Conservation (phyloP, 2,329 filamentous ascomycete species). For the Scedosporium minutisporum region DNA sequence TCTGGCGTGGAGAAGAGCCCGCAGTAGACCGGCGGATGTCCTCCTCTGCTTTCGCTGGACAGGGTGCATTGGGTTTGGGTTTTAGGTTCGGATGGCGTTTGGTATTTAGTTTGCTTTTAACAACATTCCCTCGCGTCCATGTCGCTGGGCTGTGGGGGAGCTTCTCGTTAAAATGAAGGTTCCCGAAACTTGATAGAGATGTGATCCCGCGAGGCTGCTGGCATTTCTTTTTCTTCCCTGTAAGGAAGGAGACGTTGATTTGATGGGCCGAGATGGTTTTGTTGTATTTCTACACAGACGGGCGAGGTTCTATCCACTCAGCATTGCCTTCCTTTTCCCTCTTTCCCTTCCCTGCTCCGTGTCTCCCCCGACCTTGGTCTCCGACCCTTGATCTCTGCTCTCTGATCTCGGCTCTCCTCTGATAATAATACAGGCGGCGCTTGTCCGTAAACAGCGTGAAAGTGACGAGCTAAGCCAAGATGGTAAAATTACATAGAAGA, state of each 20-base stretch:
- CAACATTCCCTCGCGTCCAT: neutral
- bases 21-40: neutral
- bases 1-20: conserved; percentile 26
- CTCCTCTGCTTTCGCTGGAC: too few relatives aligned
- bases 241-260: neutral
- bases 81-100: neutral
- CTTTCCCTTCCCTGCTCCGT: neutral
- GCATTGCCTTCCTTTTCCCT: neutral
- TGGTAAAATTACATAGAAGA: too few relatives aligned
- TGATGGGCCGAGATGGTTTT: conserved; percentile 8
- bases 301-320: neutral
- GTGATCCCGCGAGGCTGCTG: neutral
- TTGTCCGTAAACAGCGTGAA: too few relatives aligned
- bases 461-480: too few relatives aligned
- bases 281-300: conserved; percentile 1
- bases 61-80: too few relatives aligned
- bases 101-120: neutral
- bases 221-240: neutral
- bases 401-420: too few relatives aligned
- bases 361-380: neutral
- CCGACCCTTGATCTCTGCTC: too few relatives aligned
- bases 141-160: too few relatives aligned
- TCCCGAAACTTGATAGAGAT: neutral
- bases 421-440: too few relatives aligned
- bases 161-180: neutral